Evolutionary conservation across 1,139 yeast genomes (phyloP).

Genomic region (Candida sp.): DNA sequence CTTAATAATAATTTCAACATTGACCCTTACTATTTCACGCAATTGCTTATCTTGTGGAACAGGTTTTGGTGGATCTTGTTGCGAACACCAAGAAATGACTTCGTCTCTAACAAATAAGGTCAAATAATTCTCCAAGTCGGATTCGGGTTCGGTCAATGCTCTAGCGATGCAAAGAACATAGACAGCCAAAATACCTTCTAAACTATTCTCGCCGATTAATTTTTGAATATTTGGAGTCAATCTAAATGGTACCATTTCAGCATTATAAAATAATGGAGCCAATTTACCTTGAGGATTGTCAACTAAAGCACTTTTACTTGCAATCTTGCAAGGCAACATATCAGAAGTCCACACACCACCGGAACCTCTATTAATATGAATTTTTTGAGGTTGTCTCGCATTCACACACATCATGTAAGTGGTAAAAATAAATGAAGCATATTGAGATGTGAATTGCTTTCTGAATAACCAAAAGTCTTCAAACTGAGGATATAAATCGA

Average conservation of each 20-base stretch:
- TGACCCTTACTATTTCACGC: slow-evolving; percentile 82
- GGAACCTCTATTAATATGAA: slow-evolving; percentile 73
- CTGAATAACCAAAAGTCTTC: slow-evolving; percentile 98
- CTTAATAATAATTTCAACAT: slow-evolving; percentile 83
- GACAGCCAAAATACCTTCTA: slow-evolving; percentile 90
- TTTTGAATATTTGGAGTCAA: slow-evolving; percentile 94
- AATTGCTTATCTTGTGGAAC: slow-evolving; percentile 74
- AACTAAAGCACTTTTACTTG: slow-evolving; percentile 56
- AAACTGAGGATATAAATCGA: slow-evolving; percentile 66
- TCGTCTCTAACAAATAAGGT: slow-evolving; percentile 95
- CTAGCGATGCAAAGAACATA: slow-evolving; percentile 83
- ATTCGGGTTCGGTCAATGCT: slow-evolving; percentile 87
- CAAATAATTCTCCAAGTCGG: slow-evolving; percentile 82
- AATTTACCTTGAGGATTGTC: slow-evolving; percentile 54
- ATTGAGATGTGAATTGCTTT: slow-evolving; percentile 91
- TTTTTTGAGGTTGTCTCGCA: slow-evolving; percentile 91
- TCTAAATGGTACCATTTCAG: slow-evolving; percentile 97
- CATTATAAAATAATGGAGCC: slow-evolving; percentile 86
- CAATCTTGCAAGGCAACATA: slow-evolving; percentile 86
- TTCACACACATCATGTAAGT: slow-evolving; percentile 95
- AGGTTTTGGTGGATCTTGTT: slow-evolving; percentile 72
- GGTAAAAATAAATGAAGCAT: slow-evolving; percentile 92
- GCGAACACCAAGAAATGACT: slow-evolving; percentile 89
- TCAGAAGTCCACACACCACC: slow-evolving; percentile 96
- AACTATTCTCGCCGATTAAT: slow-evolving; percentile 86